phyloP scores from a whole-genome alignment of 805 yeast genomes.

The Candida bentonensis region DNA sequence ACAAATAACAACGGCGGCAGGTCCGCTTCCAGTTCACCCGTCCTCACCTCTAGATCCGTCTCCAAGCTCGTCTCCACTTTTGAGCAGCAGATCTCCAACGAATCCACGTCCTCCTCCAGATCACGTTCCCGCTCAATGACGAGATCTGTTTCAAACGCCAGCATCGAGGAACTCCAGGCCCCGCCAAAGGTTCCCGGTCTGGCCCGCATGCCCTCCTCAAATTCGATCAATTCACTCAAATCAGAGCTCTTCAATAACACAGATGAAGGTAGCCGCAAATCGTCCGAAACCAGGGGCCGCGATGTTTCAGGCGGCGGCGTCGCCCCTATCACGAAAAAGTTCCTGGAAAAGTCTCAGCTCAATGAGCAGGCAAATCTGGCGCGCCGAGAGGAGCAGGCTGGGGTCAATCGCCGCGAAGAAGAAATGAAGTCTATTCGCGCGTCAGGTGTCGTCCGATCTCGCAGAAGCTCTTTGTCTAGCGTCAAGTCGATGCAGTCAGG shows the following conservation, averaged over 20 bases:
- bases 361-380: too few relatives aligned
- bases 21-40: not conserved
- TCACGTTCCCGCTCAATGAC: not conserved
- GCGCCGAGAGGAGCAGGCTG: not conserved
- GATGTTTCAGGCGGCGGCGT: not conserved
- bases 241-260: not conserved
- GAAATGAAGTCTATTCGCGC: not conserved
- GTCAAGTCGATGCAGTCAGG: not conserved
- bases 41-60: not conserved
- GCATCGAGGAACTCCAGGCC: not conserved
- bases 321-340: not conserved
- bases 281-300: not conserved
- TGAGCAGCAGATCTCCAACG: constrained; percentile 1
- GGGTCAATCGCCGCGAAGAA: not conserved
- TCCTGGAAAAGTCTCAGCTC: not conserved
- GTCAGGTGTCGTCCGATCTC: not conserved
- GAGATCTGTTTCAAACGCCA: not conserved
- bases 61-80: not conserved
- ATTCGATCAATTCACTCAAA: not conserved
- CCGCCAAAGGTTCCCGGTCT: not conserved
- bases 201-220: not conserved
- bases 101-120: not conserved
- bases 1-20: constrained; percentile 1
- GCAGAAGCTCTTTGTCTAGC: not conserved
- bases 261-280: not conserved